Percentiles rank a stretch among this genome's conserved stretches.
phyloP scores from a whole-genome alignment of 2,329 filamentous ascomycete species.

The Paracoccidioides brasiliensis region DNA sequence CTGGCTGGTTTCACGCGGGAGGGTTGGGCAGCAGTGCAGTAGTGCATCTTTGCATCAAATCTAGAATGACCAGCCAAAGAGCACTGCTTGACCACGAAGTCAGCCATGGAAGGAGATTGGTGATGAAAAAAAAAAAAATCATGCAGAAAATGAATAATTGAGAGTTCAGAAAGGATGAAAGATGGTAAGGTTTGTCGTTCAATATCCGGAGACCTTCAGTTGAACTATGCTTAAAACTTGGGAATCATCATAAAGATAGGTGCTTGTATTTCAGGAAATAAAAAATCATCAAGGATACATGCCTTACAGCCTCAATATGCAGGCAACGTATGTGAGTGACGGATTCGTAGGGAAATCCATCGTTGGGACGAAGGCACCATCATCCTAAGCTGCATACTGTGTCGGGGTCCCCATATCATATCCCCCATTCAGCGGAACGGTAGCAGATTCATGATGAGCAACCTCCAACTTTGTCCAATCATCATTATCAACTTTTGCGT shows the following conservation, averaged over 20 bases:
- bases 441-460: background rate
- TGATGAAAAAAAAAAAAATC: background rate
- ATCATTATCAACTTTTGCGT: background rate
- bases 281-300: background rate
- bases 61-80: background rate
- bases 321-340: background rate
- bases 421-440: background rate
- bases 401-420: background rate
- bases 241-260: constrained; percentile 15
- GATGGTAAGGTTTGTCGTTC: constrained; percentile 19
- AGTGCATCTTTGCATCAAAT: background rate
- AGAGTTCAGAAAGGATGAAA: constrained; percentile 13
- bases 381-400: too few species aligned
- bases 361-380: too few species aligned
- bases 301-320: background rate
- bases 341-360: background rate
- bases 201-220: constrained; percentile 17
- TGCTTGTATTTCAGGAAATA: background rate
- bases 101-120: background rate
- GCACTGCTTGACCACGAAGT: background rate
- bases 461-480: background rate
- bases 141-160: background rate
- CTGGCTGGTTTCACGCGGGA: background rate
- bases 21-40: constrained; percentile 12
- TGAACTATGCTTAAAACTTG: constrained; percentile 20